Evolutionary conservation across 768 basidiomycete species (phyloP).

Genomic region (Tubosaeta brunneosetosa): DNA sequence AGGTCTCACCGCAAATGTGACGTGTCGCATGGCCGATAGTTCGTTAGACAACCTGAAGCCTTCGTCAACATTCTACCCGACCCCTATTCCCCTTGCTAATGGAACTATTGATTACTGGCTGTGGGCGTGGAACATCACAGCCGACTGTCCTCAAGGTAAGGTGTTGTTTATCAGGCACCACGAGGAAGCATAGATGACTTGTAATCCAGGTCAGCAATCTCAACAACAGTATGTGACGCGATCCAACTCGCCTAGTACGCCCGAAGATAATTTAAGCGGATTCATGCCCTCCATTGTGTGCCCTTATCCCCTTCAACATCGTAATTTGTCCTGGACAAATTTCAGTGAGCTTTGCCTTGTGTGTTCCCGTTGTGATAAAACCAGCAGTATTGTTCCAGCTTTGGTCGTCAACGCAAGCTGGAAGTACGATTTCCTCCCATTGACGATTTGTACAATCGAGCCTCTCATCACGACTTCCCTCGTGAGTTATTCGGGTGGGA

Average conservation of each 20-base stretch:
- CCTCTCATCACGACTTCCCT: slow-evolving; percentile 7
- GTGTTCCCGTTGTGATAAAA: not conserved
- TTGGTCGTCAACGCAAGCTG: not conserved
- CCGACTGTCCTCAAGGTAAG: not conserved
- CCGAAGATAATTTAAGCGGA: not conserved
- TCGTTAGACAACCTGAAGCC: not conserved
- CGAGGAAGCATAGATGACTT: not conserved
- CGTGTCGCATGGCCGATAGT: not conserved
- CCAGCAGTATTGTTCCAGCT: no score
- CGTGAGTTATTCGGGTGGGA: not conserved
- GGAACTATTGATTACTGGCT: not conserved
- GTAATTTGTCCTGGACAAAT: not conserved
- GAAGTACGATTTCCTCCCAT: slow-evolving; percentile 5
- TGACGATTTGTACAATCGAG: slow-evolving; percentile 6
- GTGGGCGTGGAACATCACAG: not conserved
- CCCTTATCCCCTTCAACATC: not conserved
- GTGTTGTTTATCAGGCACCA: not conserved
- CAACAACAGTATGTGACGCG: not conserved
- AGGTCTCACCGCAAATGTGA: slow-evolving; percentile 7
- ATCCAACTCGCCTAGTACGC: not conserved
- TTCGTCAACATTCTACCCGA: not conserved
- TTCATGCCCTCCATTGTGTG: slow-evolving; percentile 9
- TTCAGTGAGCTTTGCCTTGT: not conserved
- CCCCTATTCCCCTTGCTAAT: not conserved
- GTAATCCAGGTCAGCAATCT: not conserved